A percentile compares a stretch with the other conserved stretches of the same genome.
Conservation (phyloP, 2,329 filamentous ascomycete genomes). For the Scleromitrula shiraiana region DNA sequence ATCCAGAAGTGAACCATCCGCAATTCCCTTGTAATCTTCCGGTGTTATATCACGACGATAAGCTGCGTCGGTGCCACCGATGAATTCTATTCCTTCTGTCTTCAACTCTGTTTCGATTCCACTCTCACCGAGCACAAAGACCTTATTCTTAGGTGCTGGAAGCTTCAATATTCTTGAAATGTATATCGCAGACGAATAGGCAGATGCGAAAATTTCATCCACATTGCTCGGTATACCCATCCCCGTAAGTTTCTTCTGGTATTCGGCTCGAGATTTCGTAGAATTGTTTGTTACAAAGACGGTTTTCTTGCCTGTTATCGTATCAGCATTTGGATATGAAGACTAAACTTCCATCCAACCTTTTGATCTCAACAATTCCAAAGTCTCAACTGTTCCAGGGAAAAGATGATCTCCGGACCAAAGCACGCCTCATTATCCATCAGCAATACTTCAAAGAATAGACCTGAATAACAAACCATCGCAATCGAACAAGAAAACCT, state of each 20-base stretch:
- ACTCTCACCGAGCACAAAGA: slow-evolving; percentile 85
- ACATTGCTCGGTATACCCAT: slow-evolving; percentile 72
- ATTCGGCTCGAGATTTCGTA: slow-evolving; percentile 88
- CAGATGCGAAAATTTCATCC: slow-evolving; percentile 87
- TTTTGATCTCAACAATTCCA: slow-evolving; percentile 73
- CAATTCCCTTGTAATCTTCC: slow-evolving; percentile 72
- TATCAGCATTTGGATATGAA: neutral
- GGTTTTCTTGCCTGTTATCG: slow-evolving; percentile 66
- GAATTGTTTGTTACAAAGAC: slow-evolving; percentile 99
- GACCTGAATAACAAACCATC: slow-evolving; percentile 59
- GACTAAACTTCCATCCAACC: slow-evolving; percentile 35
- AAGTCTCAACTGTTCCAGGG: slow-evolving; percentile 73
- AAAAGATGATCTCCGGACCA: slow-evolving; percentile 95
- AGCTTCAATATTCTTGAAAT: slow-evolving; percentile 86
- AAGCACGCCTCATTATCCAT: slow-evolving; percentile 60
- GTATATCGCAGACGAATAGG: slow-evolving; percentile 93
- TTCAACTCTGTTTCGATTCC: slow-evolving; percentile 86
- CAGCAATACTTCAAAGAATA: neutral
- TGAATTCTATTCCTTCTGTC: slow-evolving; percentile 68
- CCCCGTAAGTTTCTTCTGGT: slow-evolving; percentile 79
- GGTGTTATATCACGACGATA: slow-evolving; percentile 71
- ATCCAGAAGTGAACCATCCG: slow-evolving; percentile 69
- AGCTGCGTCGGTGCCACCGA: slow-evolving; percentile 78
- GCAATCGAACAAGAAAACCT: slow-evolving; percentile 94
- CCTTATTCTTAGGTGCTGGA: slow-evolving; percentile 74